These are phyloP conservation scores for Xylariaceae sp. DNA, from an alignment of 2,329 filamentous ascomycete species.

Conservation along the genomic window DNA sequence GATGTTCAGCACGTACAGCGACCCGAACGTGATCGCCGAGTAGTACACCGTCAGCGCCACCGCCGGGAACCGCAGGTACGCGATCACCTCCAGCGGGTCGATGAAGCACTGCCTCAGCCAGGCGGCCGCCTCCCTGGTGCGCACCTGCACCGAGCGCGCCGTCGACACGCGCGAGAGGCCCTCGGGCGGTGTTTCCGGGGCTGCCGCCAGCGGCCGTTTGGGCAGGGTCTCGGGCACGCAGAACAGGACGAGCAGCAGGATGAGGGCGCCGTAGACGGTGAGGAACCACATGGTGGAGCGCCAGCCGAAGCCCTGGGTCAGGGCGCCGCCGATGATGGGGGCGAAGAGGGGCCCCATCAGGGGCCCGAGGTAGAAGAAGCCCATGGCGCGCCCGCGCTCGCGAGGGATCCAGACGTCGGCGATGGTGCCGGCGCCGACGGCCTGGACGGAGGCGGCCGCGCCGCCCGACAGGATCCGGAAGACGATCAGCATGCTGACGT, in stretches of 20 bases:
- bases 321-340: constrained; percentile 74
- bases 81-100: constrained; percentile 71
- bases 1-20: constrained; percentile 78
- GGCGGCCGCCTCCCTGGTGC: constrained; percentile 55
- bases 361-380: constrained; percentile 79
- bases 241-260: constrained; percentile 60
- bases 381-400: constrained; percentile 79
- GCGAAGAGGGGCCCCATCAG: constrained; percentile 73
- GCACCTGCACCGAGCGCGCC: constrained; percentile 60
- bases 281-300: constrained; percentile 78
- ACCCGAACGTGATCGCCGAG: constrained; percentile 73
- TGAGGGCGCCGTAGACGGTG: constrained; percentile 66
- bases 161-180: constrained; percentile 58
- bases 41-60: constrained; percentile 75
- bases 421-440: constrained; percentile 81
- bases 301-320: constrained; percentile 74
- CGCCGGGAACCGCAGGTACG: constrained; percentile 73
- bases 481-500: constrained; percentile 75
- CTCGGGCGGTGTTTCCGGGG: not conserved
- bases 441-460: constrained; percentile 78
- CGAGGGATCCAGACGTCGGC: constrained; percentile 77
- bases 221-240: constrained; percentile 68
- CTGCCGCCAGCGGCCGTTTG: constrained; percentile 13
- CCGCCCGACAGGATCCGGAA: constrained; percentile 76
- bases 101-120: constrained; percentile 65